Percentiles rank a stretch among this genome's conserved stretches.
These are phyloP conservation scores for Pyrrhoderma noxium DNA, from an alignment of 1,284 basidiomycete species.

Conservation along the genomic window DNA sequence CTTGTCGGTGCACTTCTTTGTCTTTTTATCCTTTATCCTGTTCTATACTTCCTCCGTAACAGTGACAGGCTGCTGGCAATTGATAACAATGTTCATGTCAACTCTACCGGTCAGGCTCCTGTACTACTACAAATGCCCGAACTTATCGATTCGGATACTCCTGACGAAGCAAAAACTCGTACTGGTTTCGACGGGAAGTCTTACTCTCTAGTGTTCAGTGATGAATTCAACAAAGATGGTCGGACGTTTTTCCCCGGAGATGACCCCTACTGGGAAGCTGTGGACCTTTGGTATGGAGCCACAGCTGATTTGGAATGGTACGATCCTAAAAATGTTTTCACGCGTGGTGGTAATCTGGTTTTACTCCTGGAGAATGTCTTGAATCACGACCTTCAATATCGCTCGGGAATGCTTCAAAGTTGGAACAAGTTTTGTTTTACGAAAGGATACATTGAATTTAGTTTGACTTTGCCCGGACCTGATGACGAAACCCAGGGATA, in stretches of 20 bases:
- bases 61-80: conserved; percentile 42
- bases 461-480: conserved; percentile 31
- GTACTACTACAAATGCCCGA: conserved; percentile 46
- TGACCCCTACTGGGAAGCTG: conserved; percentile 71
- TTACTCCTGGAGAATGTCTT: conserved; percentile 61
- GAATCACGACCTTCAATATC: conserved; percentile 62
- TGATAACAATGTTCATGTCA: conserved; percentile 60
- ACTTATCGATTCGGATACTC: conserved; percentile 66
- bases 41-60: conserved; percentile 49
- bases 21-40: conserved; percentile 77
- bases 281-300: conserved; percentile 62
- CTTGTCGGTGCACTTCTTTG: conserved; percentile 36
- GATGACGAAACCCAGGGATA: conserved; percentile 30
- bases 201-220: conserved; percentile 61
- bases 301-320: conserved; percentile 61
- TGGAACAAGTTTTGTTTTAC: conserved; percentile 91
- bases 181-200: conserved; percentile 58
- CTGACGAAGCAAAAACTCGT: conserved; percentile 44
- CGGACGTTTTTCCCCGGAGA: conserved; percentile 64
- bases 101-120: conserved; percentile 52
- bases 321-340: conserved; percentile 70
- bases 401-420: conserved; percentile 58
- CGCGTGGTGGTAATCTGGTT: conserved; percentile 60
- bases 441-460: conserved; percentile 62
- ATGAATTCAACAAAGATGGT: conserved; percentile 77